These are phyloP conservation scores for Pleurotus cornucopiae DNA, from an alignment of 768 basidiomycete genomes.

Conservation along the genomic window DNA sequence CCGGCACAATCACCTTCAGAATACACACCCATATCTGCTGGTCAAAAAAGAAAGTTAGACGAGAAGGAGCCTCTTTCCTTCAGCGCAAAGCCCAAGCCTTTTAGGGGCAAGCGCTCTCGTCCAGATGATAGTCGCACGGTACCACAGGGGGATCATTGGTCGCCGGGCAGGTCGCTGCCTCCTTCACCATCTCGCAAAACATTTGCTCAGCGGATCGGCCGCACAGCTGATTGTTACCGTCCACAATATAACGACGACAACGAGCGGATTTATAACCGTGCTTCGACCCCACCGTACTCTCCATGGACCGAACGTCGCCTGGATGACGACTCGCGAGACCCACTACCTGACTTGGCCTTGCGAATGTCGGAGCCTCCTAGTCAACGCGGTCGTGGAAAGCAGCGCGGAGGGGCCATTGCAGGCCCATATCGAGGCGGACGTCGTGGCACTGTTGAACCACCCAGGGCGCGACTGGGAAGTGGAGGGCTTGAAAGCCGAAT, in stretches of 20 bases:
- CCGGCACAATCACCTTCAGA: background rate
- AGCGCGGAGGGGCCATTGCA: background rate
- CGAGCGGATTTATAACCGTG: background rate
- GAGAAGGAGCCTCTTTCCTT: background rate
- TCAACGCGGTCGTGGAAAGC: background rate
- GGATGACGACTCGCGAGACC: background rate
- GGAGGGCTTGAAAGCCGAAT: constrained; percentile 6
- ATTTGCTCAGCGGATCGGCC: background rate
- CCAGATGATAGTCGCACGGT: background rate
- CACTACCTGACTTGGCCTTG: background rate
- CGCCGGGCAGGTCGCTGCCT: background rate
- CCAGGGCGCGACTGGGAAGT: background rate
- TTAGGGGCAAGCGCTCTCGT: background rate
- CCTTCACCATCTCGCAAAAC: background rate
- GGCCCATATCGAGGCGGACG: background rate
- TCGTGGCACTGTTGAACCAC: background rate
- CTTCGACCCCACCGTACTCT: background rate
- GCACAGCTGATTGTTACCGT: background rate
- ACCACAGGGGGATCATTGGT: constrained; percentile 1
- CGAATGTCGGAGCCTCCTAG: background rate
- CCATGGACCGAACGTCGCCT: background rate
- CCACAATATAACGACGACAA: background rate
- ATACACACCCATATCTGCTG: background rate
- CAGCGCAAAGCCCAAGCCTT: background rate
- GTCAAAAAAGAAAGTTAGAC: background rate